Percentiles rank a stretch among this genome's conserved stretches.
phyloP scores from a whole-genome alignment of 2,329 filamentous ascomycete species.

The Leptosphaerulina australis region DNA sequence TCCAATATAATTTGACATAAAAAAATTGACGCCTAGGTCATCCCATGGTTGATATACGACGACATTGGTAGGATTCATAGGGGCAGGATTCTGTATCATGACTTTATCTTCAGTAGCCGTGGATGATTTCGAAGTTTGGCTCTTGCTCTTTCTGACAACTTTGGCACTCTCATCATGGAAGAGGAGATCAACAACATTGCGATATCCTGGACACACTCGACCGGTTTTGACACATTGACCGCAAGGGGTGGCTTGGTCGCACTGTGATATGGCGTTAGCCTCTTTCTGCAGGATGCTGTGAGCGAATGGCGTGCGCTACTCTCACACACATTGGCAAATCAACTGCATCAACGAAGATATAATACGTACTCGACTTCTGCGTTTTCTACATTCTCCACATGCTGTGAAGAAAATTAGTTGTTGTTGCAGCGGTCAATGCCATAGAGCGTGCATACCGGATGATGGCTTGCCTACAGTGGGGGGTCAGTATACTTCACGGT shows the following conservation, averaged over 20 bases:
- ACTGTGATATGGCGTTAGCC: slow-evolving; percentile 21
- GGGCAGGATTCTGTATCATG: neutral
- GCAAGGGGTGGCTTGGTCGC: slow-evolving; percentile 36
- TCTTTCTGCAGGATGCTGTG: slow-evolving; percentile 5
- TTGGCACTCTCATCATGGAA: slow-evolving; percentile 37
- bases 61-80: slow-evolving; percentile 26
- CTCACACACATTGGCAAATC: neutral
- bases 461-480: slow-evolving; percentile 29
- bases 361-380: slow-evolving; percentile 36
- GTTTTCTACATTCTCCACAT: slow-evolving; percentile 40
- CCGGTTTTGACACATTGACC: slow-evolving; percentile 37
- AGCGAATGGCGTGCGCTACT: slow-evolving; percentile 2
- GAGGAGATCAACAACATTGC: slow-evolving; percentile 35
- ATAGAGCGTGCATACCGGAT: slow-evolving; percentile 13
- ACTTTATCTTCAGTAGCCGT: neutral
- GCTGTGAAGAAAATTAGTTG: slow-evolving; percentile 7
- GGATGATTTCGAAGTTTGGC: neutral
- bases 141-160: slow-evolving; percentile 26
- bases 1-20: slow-evolving; percentile 38
- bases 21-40: slow-evolving; percentile 36
- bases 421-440: neutral
- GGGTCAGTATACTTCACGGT: slow-evolving; percentile 9
- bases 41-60: slow-evolving; percentile 33
- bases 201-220: slow-evolving; percentile 36
- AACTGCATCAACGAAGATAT: neutral